These are phyloP conservation scores for Aspergillus thermomutatus DNA, from an alignment of 2,329 filamentous ascomycete genomes.

Conservation along the genomic window DNA sequence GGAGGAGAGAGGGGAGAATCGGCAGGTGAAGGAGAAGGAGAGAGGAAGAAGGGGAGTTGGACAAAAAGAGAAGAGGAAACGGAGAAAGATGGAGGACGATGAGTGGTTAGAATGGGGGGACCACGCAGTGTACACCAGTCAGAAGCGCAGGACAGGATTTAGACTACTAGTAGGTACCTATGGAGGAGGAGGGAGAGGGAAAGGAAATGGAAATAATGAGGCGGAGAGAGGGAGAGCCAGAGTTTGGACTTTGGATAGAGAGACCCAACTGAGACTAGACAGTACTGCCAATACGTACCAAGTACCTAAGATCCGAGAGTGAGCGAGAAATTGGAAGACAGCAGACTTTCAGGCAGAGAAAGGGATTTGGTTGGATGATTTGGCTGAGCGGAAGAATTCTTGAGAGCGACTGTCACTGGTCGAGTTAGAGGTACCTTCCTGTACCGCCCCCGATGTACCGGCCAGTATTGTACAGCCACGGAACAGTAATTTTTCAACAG, in stretches of 20 bases:
- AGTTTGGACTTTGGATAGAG: slow-evolving; percentile 10
- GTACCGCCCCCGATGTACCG: not conserved
- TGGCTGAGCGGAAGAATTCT: not conserved
- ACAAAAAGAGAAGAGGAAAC: slow-evolving; percentile 16
- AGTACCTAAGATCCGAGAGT: not conserved
- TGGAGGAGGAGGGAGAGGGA: slow-evolving; percentile 11
- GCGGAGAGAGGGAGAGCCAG: slow-evolving; percentile 7
- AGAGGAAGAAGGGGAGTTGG: slow-evolving; percentile 20
- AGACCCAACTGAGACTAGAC: slow-evolving; percentile 16
- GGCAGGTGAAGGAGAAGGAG: slow-evolving; percentile 11
- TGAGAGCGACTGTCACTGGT: not conserved
- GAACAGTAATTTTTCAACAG: not conserved
- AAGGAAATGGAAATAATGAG: slow-evolving; percentile 13
- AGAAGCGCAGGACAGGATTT: not conserved
- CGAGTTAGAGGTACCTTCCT: not conserved
- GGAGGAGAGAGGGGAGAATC: slow-evolving; percentile 7
- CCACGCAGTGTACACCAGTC: slow-evolving; percentile 10
- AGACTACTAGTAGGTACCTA: slow-evolving; percentile 6
- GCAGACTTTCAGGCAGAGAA: not conserved
- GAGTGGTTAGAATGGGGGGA: slow-evolving; percentile 14
- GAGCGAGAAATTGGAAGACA: not conserved
- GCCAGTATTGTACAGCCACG: not conserved
- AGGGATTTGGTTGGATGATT: not conserved
- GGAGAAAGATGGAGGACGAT: slow-evolving; percentile 10
- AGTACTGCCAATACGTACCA: not conserved